Base-by-base conservation (phyloP, 306 rosid species). In the Lathyrus oleraceus region DNA sequence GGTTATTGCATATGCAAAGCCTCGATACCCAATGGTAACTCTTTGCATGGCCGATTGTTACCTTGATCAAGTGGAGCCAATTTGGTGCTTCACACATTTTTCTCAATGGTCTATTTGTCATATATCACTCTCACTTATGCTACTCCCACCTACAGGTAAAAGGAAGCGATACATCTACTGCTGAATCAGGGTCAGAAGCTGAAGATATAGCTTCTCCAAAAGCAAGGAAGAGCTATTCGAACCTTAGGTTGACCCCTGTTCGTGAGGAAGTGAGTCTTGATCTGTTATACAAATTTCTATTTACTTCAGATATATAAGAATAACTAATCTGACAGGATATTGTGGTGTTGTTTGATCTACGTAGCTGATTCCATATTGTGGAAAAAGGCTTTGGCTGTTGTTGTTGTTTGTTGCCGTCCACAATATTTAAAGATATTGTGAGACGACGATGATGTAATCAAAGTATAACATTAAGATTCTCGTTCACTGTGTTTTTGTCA, bases 121-220 rank as follows among this genome's bases (percentile, higher is more conserved):
- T 36, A 13, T 63, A 43, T 28, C 66, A 28, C 44, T 16, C 61
- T 23, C 61, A 20, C 61, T 35, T 76, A 15, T 70, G 59, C 65
- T 8, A 56, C 72, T 75, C 20, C 54, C 28, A 69, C 62, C 61
- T 68, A 82, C 89, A 94, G 97, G 86, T 91, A 40, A 91, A 89
- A 83, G 91, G 99, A 19, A 91, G 99, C 0, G 99, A 94, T 79
- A 91, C 99, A 79, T 94, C 99, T 58, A 94, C 99, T 20, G 97
- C 96, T 66, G 99, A 94, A 84, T 94, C 99, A 19, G 97, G 99
- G 67, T 94, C 97, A 49, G 99, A 94, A 80, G 97, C 99, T 13
- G 97, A 94, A 76, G 99, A 94, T 45, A 80, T 94, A 65, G 87
- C 86, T 43, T 91, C 97, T 70, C 99, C 97, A n/a, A 94, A 94